Base-by-base conservation (phyloP, 73 alveolate species). In the Paramecium pentaurelia region DNA sequence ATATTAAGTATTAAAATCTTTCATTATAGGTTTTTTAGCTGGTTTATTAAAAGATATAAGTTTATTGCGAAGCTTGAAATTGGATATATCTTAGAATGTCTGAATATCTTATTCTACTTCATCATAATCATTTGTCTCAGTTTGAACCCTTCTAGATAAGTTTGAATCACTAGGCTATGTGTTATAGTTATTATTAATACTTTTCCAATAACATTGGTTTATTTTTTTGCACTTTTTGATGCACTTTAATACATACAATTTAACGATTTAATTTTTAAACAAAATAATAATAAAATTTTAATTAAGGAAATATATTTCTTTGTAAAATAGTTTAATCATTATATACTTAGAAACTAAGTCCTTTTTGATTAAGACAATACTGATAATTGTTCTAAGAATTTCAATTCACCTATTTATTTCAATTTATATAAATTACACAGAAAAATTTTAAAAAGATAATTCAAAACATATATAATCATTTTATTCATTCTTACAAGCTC, bases 41-140 rank as follows among this genome's bases (percentile, higher is more conserved):
- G 40, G 40, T 12, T 34, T 68, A 68, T 68, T 68, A 54, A 54
- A 54, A n/a, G 70, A 54, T 54, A 12, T 28, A 25, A 68, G 49
- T 25, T 68, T 68, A 68, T 32, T 28, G 22, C 84, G 84, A 68
- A 1, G 32, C 88, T 75, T 75, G 38, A 75, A 37, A 37, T 75
- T 75, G 60, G 88, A 75, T 8, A 75, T 75, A 40, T 75, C 88
- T 40, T 75, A 37, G 40, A 75, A 75, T 75, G 88, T 75, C 32
- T 75, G 42, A 75, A 75, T 34, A 11, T 75, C 88, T 37, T 40
- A 14, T 54, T 54, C 70, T 54, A 54, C 70, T 54, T 54, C 70
- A 11, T 37, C 60, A 22, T 14, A 37, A 36, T 75, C 88, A 75
- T 14, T 22, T 22, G 68, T 12, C 34, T 75, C 88, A 1, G 88